These are phyloP conservation scores for Blastobotrys buckinghamii DNA, from an alignment of 1,139 yeast genomes.

Conservation along the genomic window DNA sequence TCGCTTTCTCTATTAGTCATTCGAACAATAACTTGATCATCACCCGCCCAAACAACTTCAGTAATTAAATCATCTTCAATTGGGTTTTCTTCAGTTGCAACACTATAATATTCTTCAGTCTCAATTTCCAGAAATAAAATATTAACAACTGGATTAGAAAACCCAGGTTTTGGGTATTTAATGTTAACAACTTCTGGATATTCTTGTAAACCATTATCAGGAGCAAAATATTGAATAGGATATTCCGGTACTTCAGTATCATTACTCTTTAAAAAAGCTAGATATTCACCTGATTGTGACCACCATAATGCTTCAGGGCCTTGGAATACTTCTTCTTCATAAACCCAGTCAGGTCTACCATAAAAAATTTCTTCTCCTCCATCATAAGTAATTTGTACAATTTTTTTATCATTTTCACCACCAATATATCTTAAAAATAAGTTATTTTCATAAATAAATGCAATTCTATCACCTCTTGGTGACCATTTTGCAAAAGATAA, in stretches of 20 bases:
- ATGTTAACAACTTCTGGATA: slow-evolving; percentile 54
- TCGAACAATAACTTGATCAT: slow-evolving; percentile 51
- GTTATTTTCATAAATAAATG: slow-evolving; percentile 63
- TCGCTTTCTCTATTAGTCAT: slow-evolving; percentile 70
- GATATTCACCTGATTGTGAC: slow-evolving; percentile 63
- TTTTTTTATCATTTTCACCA: slow-evolving; percentile 18
- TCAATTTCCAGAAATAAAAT: slow-evolving; percentile 43
- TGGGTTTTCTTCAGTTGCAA: slow-evolving; percentile 26
- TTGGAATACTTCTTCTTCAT: slow-evolving; percentile 83
- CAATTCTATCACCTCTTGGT: slow-evolving; percentile 59
- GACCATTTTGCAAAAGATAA: slow-evolving; percentile 64
- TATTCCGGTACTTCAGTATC: slow-evolving; percentile 66
- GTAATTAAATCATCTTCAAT: slow-evolving; percentile 51
- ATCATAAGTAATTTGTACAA: slow-evolving; percentile 52
- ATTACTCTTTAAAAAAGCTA: slow-evolving; percentile 62
- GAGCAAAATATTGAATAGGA: slow-evolving; percentile 57
- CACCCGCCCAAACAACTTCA: slow-evolving; percentile 65
- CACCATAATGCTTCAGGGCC: slow-evolving; percentile 76
- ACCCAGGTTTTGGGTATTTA: slow-evolving; percentile 91
- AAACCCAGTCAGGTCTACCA: slow-evolving; percentile 95
- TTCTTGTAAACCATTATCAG: slow-evolving; percentile 38
- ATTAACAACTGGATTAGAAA: slow-evolving; percentile 56
- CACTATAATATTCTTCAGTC: slow-evolving; percentile 27
- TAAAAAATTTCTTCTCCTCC: slow-evolving; percentile 67
- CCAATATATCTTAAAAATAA: slow-evolving; percentile 46